These are phyloP conservation scores for Strobilomyces dryophilus DNA, from an alignment of 768 basidiomycete species.

Conservation along the genomic window DNA sequence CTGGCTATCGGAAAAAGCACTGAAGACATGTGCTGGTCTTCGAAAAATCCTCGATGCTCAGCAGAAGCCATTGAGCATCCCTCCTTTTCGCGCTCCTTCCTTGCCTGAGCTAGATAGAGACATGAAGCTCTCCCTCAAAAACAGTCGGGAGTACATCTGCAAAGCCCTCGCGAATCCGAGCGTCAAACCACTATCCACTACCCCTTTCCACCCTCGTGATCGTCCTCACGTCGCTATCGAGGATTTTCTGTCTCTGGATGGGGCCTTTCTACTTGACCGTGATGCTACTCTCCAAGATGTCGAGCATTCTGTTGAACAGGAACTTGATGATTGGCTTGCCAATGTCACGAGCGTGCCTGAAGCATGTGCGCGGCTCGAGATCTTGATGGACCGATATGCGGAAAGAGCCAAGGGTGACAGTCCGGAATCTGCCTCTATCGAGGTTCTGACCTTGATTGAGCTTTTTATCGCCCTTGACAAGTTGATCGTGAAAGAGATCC, in stretches of 20 bases:
- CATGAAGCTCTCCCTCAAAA: conserved; percentile 9
- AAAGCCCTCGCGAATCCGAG: conserved; percentile 7
- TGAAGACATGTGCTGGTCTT: conserved; percentile 26
- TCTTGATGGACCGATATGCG: conserved; percentile 22
- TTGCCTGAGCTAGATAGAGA: conserved; percentile 22
- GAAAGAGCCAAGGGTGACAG: no score
- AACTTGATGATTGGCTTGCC: neutral
- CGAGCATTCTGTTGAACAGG: conserved; percentile 29
- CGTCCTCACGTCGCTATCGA: conserved; percentile 2
- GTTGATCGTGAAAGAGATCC: no score
- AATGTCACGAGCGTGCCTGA: conserved; percentile 1
- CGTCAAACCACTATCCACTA: fast-evolving
- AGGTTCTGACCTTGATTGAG: no score
- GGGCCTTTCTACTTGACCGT: conserved; percentile 7
- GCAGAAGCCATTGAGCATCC: conserved; percentile 32
- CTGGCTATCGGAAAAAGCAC: conserved; percentile 7
- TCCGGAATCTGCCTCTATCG: no score
- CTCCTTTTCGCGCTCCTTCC: conserved; percentile 1
- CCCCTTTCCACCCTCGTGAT: neutral
- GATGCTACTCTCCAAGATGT: conserved; percentile 35
- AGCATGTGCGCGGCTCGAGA: conserved; percentile 12
- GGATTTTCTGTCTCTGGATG: conserved; percentile 11
- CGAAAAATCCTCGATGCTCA: conserved; percentile 24
- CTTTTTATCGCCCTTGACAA: no score
- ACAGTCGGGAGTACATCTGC: neutral